phyloP scores from a whole-genome alignment of 2,329 filamentous ascomycete species.

The Colletotrichum viniferum region DNA sequence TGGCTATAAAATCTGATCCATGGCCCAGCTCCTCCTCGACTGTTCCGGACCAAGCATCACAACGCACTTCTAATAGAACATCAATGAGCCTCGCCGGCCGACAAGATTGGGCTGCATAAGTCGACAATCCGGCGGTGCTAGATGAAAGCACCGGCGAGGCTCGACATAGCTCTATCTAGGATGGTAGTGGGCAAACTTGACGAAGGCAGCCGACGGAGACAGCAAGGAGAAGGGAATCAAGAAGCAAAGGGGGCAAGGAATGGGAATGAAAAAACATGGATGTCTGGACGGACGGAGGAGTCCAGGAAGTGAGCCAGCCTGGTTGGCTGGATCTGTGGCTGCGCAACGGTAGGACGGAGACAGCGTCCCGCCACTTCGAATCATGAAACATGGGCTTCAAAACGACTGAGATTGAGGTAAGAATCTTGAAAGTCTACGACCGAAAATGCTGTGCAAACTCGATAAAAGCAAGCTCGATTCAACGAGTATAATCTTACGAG shows the following conservation, averaged over 20 bases:
- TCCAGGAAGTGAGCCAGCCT: rapidly evolving
- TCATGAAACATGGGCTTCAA: not conserved
- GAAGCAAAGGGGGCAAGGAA: not conserved
- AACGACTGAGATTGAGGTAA: rapidly evolving
- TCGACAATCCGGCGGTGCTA: not conserved
- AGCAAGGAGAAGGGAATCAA: not conserved
- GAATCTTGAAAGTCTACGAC: not conserved
- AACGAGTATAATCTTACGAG: not conserved
- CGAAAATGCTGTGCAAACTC: not conserved
- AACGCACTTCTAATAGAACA: not conserved
- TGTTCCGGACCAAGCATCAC: not conserved
- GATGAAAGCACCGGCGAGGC: not conserved
- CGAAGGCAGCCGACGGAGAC: not conserved
- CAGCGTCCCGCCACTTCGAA: not conserved
- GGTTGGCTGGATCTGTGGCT: rapidly evolving
- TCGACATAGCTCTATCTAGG: not conserved
- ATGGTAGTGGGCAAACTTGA: not conserved
- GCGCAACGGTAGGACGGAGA: not conserved
- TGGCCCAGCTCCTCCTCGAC: rapidly evolving
- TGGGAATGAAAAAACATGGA: not conserved
- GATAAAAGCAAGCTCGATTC: not conserved
- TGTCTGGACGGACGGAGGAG: rapidly evolving
- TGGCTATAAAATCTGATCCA: not conserved
- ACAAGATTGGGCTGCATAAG: not conserved
- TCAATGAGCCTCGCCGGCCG: not conserved